Evolutionary conservation across 257 asterid species (phyloP).

Genomic region (Haberlea rhodopensis): DNA sequence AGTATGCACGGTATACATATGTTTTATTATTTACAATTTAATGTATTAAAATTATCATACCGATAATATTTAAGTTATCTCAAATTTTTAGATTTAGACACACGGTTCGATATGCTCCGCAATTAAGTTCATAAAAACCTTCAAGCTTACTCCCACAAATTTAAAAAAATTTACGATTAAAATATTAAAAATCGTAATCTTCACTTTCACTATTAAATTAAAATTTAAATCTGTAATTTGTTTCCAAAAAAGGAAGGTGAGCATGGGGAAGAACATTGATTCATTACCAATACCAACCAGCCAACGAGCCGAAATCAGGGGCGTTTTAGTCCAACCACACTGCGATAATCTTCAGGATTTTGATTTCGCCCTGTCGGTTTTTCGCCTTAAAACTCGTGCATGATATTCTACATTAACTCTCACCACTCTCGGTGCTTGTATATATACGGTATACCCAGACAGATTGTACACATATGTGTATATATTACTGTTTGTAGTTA

Average conservation of each 20-base stretch:
- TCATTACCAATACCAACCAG: conserved; percentile 31
- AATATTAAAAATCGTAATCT: background rate
- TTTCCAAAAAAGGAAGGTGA: conserved; percentile 21
- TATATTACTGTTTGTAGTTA: conserved; percentile 5
- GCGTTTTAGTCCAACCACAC: conserved; percentile 26
- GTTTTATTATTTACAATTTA: too few relatives aligned
- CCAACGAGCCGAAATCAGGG: conserved; percentile 55
- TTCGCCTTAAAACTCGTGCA: conserved; percentile 31
- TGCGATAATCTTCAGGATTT: background rate
- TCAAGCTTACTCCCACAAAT: too few relatives aligned
- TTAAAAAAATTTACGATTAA: too few relatives aligned
- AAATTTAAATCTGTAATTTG: conserved; percentile 17
- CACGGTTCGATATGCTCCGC: too few relatives aligned
- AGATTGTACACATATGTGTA: background rate
- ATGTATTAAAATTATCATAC: too few relatives aligned
- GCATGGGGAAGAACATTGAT: conserved; percentile 29
- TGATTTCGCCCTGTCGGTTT: conserved; percentile 16
- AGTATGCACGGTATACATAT: too few relatives aligned
- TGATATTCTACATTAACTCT: background rate
- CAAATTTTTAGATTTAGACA: too few relatives aligned
- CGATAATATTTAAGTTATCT: too few relatives aligned
- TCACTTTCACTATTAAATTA: background rate
- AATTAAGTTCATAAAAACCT: too few relatives aligned
- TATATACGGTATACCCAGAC: background rate
- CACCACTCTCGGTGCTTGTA: conserved; percentile 16